phyloP scores from a whole-genome alignment of 257 asterid species.

The Ajuga chamaepitys region DNA sequence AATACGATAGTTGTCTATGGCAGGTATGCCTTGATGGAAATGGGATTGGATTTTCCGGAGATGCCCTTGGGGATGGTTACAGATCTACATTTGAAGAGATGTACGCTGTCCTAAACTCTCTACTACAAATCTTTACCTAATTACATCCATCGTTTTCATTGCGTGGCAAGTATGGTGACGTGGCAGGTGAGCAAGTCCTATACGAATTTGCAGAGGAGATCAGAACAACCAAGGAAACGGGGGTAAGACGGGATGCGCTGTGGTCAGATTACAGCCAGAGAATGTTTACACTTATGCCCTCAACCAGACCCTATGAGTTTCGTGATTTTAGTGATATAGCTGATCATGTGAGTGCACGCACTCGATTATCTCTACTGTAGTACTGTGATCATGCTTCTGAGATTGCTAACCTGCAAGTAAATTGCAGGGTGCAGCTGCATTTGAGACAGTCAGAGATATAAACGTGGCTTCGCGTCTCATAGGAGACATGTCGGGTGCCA shows the following conservation, averaged over 20 bases:
- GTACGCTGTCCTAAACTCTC: conserved; percentile 19
- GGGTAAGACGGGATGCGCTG: conserved; percentile 24
- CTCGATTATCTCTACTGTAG: background rate
- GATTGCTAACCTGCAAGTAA: background rate
- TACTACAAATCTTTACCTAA: too few relatives aligned
- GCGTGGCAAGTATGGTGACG: background rate
- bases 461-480: conserved; percentile 70
- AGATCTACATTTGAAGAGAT: conserved; percentile 52
- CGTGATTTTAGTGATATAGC: conserved; percentile 51
- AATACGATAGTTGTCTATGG: background rate
- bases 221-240: conserved; percentile 10
- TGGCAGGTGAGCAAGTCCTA: conserved; percentile 58
- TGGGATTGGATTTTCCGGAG: conserved; percentile 68
- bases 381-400: background rate
- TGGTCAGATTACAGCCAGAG: conserved; percentile 71
- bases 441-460: conserved; percentile 71
- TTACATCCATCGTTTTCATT: too few relatives aligned
- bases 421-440: conserved; percentile 65
- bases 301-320: conserved; percentile 52
- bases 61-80: conserved; percentile 85
- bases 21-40: conserved; percentile 89
- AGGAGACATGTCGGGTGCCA: conserved; percentile 69
- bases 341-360: conserved; percentile 50
- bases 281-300: conserved; percentile 72
- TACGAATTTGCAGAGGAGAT: conserved; percentile 31